Evolutionary conservation across 805 yeast genomes (phyloP).

Genomic region (Metschnikowia aberdeeniae): DNA sequence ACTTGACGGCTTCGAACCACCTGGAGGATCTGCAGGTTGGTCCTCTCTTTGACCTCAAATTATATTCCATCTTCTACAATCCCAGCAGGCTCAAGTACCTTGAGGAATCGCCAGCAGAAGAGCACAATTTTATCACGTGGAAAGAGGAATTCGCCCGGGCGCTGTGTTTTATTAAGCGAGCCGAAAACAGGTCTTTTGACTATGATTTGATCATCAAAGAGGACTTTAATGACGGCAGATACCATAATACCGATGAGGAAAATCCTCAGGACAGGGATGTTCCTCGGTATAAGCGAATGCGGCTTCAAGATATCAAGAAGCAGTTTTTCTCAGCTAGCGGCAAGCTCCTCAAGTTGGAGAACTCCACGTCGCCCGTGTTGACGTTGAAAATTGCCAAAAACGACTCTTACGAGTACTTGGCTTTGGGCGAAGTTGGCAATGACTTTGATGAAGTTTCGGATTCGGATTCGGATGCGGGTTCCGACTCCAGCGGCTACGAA

Average conservation of each 20-base stretch:
- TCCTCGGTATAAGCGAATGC: slow-evolving; percentile 31
- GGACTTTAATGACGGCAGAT: slow-evolving; percentile 64
- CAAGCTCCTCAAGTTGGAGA: slow-evolving; percentile 56
- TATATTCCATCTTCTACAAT: slow-evolving; percentile 62
- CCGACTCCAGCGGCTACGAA: slow-evolving; percentile 9
- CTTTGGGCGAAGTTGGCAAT: slow-evolving; percentile 19
- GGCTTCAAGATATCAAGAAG: slow-evolving; percentile 42
- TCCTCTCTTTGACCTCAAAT: slow-evolving; percentile 52
- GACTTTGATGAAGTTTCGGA: slow-evolving; percentile 13
- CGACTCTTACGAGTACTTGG: slow-evolving; percentile 18
- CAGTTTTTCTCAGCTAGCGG: slow-evolving; percentile 72
- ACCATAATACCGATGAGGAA: slow-evolving; percentile 51
- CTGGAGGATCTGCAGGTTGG: slow-evolving; percentile 44
- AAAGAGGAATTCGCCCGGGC: slow-evolving; percentile 66
- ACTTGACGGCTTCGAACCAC: slow-evolving; percentile 37
- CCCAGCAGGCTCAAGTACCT: slow-evolving; percentile 39
- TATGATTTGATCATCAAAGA: slow-evolving; percentile 51
- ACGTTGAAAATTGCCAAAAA: slow-evolving; percentile 45
- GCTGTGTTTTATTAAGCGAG: slow-evolving; percentile 34
- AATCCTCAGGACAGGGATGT: slow-evolving; percentile 20
- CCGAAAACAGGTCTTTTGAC: slow-evolving; percentile 26
- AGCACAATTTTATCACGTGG: slow-evolving; percentile 50
- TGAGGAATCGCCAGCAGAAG: slow-evolving; percentile 12
- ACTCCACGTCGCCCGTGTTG: slow-evolving; percentile 59
- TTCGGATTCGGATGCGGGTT: slow-evolving; percentile 25